phyloP scores from a whole-genome alignment of 805 yeast species.

The Sugiyamaella boreocaroliniensis region DNA sequence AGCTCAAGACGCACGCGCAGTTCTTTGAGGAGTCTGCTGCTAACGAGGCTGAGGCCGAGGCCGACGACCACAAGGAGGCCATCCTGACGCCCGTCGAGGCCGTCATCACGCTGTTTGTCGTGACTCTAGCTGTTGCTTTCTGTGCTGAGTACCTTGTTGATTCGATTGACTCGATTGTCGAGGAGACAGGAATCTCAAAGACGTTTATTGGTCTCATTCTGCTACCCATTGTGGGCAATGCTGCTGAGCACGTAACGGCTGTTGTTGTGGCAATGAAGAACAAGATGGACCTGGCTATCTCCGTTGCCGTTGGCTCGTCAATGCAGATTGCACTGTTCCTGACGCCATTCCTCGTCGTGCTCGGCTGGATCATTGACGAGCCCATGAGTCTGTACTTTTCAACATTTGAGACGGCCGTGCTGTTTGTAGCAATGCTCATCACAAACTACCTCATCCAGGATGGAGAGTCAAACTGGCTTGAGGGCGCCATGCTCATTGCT shows the following conservation, averaged over 20 bases:
- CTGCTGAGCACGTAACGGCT: slow-evolving; percentile 98
- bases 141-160: slow-evolving; percentile 94
- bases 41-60: slow-evolving; percentile 33
- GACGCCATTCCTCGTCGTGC: slow-evolving; percentile 87
- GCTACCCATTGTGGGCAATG: slow-evolving; percentile 96
- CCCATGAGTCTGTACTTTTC: slow-evolving; percentile 92
- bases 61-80: slow-evolving; percentile 30
- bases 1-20: slow-evolving; percentile 75
- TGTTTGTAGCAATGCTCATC: slow-evolving; percentile 83
- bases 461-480: slow-evolving; percentile 95
- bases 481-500: slow-evolving; percentile 86
- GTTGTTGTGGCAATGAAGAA: slow-evolving; percentile 90
- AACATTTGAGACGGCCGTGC: slow-evolving; percentile 86
- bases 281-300: slow-evolving; percentile 95
- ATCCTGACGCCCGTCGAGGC: slow-evolving; percentile 51
- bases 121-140: slow-evolving; percentile 76
- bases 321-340: slow-evolving; percentile 92
- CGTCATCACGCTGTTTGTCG: slow-evolving; percentile 44
- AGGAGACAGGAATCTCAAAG: slow-evolving; percentile 77
- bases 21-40: slow-evolving; percentile 56
- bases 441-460: slow-evolving; percentile 82
- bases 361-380: slow-evolving; percentile 87
- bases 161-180: slow-evolving; percentile 85
- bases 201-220: slow-evolving; percentile 91
- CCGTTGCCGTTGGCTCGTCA: slow-evolving; percentile 94